Evolutionary conservation across 495 filamentous ascomycete genomes (phyloP), one percentile per base, ranked within the genome.

Genomic region (Trichoderma virens): DNA sequence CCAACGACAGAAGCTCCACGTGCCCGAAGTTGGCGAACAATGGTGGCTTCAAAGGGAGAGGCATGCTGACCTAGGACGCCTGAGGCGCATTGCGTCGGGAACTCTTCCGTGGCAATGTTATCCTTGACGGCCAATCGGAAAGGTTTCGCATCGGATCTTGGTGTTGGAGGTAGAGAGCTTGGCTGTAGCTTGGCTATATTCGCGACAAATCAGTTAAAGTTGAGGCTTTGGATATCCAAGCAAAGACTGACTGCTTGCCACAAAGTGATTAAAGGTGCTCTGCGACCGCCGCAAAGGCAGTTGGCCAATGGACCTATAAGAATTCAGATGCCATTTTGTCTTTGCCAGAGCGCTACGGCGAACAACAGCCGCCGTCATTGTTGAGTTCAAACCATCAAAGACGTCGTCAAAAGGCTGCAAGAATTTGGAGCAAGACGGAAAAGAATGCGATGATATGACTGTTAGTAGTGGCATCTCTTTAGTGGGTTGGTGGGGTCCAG

Each of bases 21-120:
- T 60, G 79, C 70, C 67, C 84, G 81, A 56, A 96, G 80, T 63
- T 82, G 79, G 13, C 65, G 69, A 14, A 96, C 85, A 38, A 97
- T 91, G 3, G 90, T 93, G 8, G 94, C 92, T 72, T 91, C 84
- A 74, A 89, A 94, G 25, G 95, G 95, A 65, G 86, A 90, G 56
- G 69, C 72, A 75, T 89, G 88, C 62, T 76, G 75, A n/a, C 84
- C 69, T n/a, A 96, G 80, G 62, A 90, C 86, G n/a, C 76, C 75
- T 28, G 92, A 96, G 61, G 84, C 90, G 74, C 90, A 93, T 73
- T 92, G 93, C 34, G 92, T 96, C 3, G 87, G 83, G 20, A 87
- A 73, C 20, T 82, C 78, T 38, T 75, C 73, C 0, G 90, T 92
- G 68, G 88, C 87, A 67, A 97, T 97, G 72, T 96, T 97, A 77